Evolutionary conservation across 495 filamentous ascomycete genomes (phyloP).

Genomic region (Penicillium egyptiacum): DNA sequence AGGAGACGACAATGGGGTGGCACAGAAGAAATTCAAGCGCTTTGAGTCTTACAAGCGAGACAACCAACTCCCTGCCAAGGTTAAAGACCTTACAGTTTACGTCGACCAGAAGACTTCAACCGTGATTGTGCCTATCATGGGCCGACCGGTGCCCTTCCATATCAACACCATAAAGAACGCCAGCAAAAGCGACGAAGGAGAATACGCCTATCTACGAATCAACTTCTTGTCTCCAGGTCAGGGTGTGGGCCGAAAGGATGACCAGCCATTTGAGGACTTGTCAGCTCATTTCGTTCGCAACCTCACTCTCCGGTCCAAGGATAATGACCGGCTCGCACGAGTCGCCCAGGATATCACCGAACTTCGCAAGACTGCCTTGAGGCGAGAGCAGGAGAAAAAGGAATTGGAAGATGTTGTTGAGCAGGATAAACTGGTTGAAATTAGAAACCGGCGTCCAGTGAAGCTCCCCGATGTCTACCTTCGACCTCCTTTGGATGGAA

Average conservation of each 20-base stretch:
- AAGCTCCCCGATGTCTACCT: conserved; percentile 90
- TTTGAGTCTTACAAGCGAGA: conserved; percentile 99
- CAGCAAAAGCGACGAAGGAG: conserved; percentile 91
- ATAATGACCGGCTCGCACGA: conserved; percentile 81
- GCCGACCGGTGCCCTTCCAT: conserved; percentile 95
- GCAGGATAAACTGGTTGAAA: conserved; percentile 93
- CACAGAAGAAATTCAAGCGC: conserved; percentile 94
- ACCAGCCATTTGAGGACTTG: conserved; percentile 96
- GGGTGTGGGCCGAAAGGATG: conserved; percentile 96
- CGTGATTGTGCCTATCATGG: conserved; percentile 94
- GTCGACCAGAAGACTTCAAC: conserved; percentile 89
- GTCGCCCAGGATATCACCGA: conserved; percentile 89
- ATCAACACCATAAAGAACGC: conserved; percentile 99
- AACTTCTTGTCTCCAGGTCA: conserved; percentile 98
- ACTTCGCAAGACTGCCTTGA: conserved; percentile 84
- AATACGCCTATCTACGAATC: conserved; percentile 90
- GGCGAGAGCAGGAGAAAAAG: conserved; percentile 97
- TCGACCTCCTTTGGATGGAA: conserved; percentile 90
- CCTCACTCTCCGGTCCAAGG: conserved; percentile 87
- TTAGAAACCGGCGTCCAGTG: conserved; percentile 83
- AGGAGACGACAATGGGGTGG: conserved; percentile 81
- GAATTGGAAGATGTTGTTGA: conserved; percentile 99
- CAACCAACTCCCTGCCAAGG: conserved; percentile 81
- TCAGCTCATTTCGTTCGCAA: conserved; percentile 94
- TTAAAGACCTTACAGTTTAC: conserved; percentile 81